These are phyloP conservation scores for Mucor sp. DNA, from an alignment of 371 early-diverging fungal genomes.

Conservation along the genomic window DNA sequence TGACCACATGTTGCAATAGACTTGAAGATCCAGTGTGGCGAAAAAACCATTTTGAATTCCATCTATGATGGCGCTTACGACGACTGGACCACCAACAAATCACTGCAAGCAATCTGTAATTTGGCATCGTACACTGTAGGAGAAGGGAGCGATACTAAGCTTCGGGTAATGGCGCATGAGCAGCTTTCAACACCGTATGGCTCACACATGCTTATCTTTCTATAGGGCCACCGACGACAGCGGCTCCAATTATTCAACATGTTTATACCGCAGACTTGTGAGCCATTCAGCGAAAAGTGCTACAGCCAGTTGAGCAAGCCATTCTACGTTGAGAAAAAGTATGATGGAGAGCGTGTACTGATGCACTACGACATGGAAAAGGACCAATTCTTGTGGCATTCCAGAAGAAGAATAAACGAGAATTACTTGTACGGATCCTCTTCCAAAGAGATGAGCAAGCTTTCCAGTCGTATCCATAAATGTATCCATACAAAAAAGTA, in stretches of 20 bases:
- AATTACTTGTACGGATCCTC: slow-evolving; percentile 16
- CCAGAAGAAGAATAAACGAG: slow-evolving; percentile 39
- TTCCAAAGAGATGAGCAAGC: slow-evolving; percentile 6
- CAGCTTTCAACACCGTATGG: not conserved
- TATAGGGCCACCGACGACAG: not conserved
- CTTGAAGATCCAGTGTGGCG: slow-evolving; percentile 72
- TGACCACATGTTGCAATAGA: slow-evolving; percentile 32
- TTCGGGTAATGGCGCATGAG: not conserved
- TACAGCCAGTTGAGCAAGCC: slow-evolving; percentile 3
- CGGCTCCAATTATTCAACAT: not conserved
- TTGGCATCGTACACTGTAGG: not conserved
- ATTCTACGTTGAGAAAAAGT: slow-evolving; percentile 79
- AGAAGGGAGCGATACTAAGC: not conserved
- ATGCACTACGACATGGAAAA: slow-evolving; percentile 59
- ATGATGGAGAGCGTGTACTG: slow-evolving; percentile 80
- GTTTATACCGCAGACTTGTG: not conserved
- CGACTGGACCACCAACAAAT: slow-evolving; percentile 36
- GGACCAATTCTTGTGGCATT: slow-evolving; percentile 58
- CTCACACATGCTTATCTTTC: not conserved
- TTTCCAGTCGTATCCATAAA: slow-evolving; percentile 23
- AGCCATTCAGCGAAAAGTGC: not conserved
- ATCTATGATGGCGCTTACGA: slow-evolving; percentile 31
- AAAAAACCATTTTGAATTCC: slow-evolving; percentile 57
- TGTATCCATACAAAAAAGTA: slow-evolving; percentile 30
- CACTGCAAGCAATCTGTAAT: slow-evolving; percentile 33